Percentiles rank a stretch among this genome's conserved stretches.
phyloP scores from a whole-genome alignment of 1,139 yeast species.

The Kodamaea fungicola region DNA sequence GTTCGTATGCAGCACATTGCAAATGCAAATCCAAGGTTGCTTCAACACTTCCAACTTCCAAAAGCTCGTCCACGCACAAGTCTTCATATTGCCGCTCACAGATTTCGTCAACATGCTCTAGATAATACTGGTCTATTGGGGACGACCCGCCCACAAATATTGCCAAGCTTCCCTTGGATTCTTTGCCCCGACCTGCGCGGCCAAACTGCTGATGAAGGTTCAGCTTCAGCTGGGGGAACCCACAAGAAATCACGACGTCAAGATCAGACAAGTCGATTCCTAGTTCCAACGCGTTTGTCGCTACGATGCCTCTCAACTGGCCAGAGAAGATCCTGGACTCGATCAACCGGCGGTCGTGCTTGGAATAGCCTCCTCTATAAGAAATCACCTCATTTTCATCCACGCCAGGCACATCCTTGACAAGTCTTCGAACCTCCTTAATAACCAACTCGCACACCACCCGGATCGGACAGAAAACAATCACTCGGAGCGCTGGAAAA shows the following conservation, averaged over 20 bases:
- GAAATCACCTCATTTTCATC: conserved; percentile 72
- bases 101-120: conserved; percentile 66
- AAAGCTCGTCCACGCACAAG: conserved; percentile 38
- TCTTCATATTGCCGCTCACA: conserved; percentile 42
- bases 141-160: conserved; percentile 79
- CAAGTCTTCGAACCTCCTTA: conserved; percentile 65
- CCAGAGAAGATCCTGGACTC: conserved; percentile 91
- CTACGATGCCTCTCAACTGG: conserved; percentile 75
- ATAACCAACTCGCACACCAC: conserved; percentile 81
- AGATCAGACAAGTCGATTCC: conserved; percentile 93
- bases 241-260: conserved; percentile 88
- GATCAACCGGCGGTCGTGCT: conserved; percentile 77
- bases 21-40: conserved; percentile 70
- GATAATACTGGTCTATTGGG: conserved; percentile 84
- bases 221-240: conserved; percentile 84
- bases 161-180: conserved; percentile 63
- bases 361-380: conserved; percentile 92
- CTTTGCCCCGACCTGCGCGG: conserved; percentile 84
- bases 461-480: conserved; percentile 87
- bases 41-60: conserved; percentile 32
- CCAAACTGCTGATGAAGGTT: conserved; percentile 95
- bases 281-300: conserved; percentile 91
- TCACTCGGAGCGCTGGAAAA: conserved; percentile 57
- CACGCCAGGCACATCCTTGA: conserved; percentile 16
- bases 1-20: conserved; percentile 92